Conservation (phyloP, 2,329 filamentous ascomycete species). For the Sporothrix pseudoabietina region DNA sequence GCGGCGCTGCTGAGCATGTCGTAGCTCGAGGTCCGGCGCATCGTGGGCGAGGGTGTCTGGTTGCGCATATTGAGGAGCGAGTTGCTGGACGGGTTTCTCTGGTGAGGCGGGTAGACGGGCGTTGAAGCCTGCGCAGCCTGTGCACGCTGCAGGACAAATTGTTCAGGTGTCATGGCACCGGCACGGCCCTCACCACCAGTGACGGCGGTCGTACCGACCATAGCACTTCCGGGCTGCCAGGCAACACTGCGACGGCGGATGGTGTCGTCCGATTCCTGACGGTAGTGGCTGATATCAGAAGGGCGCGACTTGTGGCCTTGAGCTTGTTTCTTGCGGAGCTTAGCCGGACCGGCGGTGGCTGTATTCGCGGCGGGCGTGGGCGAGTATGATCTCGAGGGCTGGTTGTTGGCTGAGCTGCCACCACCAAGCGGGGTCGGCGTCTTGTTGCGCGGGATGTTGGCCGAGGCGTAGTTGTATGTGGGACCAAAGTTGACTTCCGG, state of each 20-base stretch:
- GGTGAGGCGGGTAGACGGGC: conserved; percentile 59
- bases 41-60: conserved; percentile 49
- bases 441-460: conserved; percentile 42
- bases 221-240: conserved; percentile 74
- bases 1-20: conserved; percentile 42
- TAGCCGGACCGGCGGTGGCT: background rate
- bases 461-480: conserved; percentile 66
- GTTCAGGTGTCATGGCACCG: conserved; percentile 67
- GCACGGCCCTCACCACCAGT: conserved; percentile 49
- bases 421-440: conserved; percentile 35
- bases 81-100: conserved; percentile 59
- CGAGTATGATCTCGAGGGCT: conserved; percentile 10
- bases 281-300: conserved; percentile 45
- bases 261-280: conserved; percentile 56
- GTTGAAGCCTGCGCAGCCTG: conserved; percentile 55
- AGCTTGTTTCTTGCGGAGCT: conserved; percentile 29
- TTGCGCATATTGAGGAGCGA: conserved; percentile 46
- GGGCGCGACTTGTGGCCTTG: conserved; percentile 36
- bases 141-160: conserved; percentile 80
- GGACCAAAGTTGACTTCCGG: conserved; percentile 84
- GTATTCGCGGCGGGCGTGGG: conserved; percentile 18
- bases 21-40: conserved; percentile 47
- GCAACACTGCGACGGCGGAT: conserved; percentile 63
- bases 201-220: conserved; percentile 51
- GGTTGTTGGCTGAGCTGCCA: conserved; percentile 3